A percentile compares a stretch with the other conserved stretches of the same genome.
These are phyloP conservation scores for Ophiosphaerella herpotricha DNA, from an alignment of 2,329 filamentous ascomycete species.

Conservation along the genomic window DNA sequence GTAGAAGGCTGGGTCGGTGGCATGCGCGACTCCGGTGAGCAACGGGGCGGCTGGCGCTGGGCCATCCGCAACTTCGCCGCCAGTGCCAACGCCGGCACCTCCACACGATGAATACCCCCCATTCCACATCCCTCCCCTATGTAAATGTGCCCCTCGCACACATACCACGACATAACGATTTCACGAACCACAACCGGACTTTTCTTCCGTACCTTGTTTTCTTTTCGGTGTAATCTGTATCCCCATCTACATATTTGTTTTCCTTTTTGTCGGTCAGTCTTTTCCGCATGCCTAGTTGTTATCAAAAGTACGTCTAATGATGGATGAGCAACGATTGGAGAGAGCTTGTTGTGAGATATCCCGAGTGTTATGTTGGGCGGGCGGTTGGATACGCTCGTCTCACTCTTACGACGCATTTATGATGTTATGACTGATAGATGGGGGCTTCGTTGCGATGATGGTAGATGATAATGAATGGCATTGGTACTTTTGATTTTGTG, in stretches of 20 bases:
- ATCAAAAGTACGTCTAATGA: conserved; percentile 8
- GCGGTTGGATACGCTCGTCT: conserved; percentile 29
- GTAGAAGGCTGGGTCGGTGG: conserved; percentile 81
- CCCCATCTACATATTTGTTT: neutral
- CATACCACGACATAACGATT: neutral
- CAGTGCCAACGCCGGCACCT: conserved; percentile 22
- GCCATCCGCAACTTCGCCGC: conserved; percentile 60
- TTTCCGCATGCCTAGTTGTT: neutral
- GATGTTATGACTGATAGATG: conserved; percentile 29
- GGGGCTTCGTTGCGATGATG: conserved; percentile 5
- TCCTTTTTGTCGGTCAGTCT: neutral
- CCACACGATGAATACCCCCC: conserved; percentile 17
- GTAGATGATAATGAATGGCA: conserved; percentile 5
- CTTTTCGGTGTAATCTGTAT: too few species aligned
- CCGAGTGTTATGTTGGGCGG: conserved; percentile 42
- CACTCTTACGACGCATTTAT: conserved; percentile 44
- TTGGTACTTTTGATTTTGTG: neutral
- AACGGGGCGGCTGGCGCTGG: conserved; percentile 72
- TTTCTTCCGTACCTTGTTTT: too few species aligned
- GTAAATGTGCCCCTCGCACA: conserved; percentile 2
- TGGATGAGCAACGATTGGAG: neutral
- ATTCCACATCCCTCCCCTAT: conserved; percentile 1
- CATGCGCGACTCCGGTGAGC: conserved; percentile 51
- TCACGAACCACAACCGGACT: neutral
- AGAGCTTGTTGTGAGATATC: conserved; percentile 34